phyloP scores from a whole-genome alignment of 257 asterid species.

The Nicotiana sylvestris region DNA sequence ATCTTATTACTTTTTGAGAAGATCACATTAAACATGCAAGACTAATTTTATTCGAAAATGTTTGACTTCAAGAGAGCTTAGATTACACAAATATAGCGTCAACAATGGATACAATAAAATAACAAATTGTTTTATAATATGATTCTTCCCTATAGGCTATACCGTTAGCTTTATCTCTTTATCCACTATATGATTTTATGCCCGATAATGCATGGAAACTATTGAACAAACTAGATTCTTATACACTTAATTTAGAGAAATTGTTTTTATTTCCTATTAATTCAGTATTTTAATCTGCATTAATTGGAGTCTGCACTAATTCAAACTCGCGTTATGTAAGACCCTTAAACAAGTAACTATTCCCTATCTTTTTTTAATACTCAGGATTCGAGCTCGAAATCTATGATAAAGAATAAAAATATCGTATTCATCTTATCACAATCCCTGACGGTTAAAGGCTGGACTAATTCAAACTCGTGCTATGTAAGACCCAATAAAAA shows the following conservation, averaged over 20 bases:
- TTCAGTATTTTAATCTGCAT: no score
- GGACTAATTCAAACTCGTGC: no score
- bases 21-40: neutral
- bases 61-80: neutral
- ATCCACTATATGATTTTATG: neutral
- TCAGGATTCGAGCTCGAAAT: fast-evolving
- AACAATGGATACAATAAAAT: neutral
- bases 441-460: no score
- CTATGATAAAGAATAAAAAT: no score
- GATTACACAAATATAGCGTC: neutral
- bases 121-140: neutral
- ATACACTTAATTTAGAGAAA: neutral
- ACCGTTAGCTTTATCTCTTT: neutral
- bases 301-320: no score
- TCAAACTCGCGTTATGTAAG: no score
- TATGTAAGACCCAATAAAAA: no score
- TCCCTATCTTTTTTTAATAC: no score
- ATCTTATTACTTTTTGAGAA: neutral
- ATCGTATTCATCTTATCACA: no score
- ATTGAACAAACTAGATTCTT: neutral
- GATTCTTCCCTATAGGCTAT: neutral
- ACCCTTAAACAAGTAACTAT: no score
- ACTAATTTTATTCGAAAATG: no score
- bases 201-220: neutral
- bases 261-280: no score